Percentiles rank a stretch among this genome's conserved stretches.
phyloP scores from a whole-genome alignment of 768 basidiomycete species.

The Lanmaoa rubissima region DNA sequence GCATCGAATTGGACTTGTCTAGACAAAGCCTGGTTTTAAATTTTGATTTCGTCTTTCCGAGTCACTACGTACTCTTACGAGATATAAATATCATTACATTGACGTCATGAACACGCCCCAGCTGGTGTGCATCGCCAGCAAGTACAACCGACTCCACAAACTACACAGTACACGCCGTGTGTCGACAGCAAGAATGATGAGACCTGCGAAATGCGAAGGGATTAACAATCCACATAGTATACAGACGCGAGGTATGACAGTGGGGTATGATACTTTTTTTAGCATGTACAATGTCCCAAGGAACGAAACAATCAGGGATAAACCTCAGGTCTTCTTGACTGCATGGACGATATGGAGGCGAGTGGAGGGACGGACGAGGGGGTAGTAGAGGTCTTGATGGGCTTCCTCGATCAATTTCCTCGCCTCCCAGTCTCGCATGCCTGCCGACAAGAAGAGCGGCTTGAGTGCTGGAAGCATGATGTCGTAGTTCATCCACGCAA shows the following conservation, averaged over 20 bases:
- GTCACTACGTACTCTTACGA: not conserved
- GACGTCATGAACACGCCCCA: conserved; percentile 4
- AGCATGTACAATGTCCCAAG: conserved; percentile 22
- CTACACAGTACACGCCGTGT: conserved; percentile 9
- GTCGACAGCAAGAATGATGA: conserved; percentile 5
- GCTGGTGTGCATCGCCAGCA: no score
- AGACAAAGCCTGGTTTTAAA: not conserved
- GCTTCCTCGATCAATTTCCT: conserved; percentile 59
- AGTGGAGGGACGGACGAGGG: conserved; percentile 47
- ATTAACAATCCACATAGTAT: conserved; percentile 69
- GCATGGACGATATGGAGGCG: conserved; percentile 63
- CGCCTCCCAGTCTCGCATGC: conserved; percentile 52
- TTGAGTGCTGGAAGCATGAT: conserved; percentile 61
- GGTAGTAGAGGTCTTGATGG: conserved; percentile 64
- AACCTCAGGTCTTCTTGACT: conserved; percentile 28
- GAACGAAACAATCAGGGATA: not conserved
- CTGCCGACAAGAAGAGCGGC: conserved; percentile 54
- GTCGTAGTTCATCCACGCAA: conserved; percentile 75
- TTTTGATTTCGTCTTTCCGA: no score
- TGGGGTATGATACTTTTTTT: conserved; percentile 32
- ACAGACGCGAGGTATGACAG: conserved; percentile 11
- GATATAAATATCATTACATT: conserved; percentile 16
- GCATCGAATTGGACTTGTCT: conserved; percentile 1
- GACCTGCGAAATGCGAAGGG: conserved; percentile 69
- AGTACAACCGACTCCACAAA: not conserved